Evolutionary conservation across 331 rosid genomes (phyloP).

Genomic region (Prunus yedoensis): DNA sequence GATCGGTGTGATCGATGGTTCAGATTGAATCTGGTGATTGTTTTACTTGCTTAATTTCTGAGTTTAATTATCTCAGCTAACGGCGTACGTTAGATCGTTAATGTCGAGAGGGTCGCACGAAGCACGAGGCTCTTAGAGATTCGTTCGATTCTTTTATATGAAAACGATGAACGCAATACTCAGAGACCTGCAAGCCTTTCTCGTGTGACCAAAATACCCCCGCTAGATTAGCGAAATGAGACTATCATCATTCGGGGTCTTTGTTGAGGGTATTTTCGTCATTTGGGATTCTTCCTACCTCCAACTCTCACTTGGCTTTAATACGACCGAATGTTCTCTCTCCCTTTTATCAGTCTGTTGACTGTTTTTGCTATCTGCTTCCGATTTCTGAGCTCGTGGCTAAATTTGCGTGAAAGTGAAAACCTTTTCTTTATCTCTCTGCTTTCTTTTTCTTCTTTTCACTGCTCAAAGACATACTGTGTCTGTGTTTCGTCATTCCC

Average conservation of each 20-base stretch:
- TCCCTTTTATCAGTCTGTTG: neutral
- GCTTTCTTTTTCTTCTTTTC: neutral
- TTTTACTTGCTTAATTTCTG: neutral
- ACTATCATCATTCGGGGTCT: neutral
- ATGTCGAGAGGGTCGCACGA: slow-evolving; percentile 17
- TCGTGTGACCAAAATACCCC: slow-evolving; percentile 11
- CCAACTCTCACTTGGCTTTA: slow-evolving; percentile 17
- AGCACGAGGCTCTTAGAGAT: slow-evolving; percentile 28
- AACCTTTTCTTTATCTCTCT: neutral
- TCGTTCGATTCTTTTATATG: slow-evolving; percentile 13
- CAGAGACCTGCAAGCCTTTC: slow-evolving; percentile 11
- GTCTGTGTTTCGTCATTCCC: neutral
- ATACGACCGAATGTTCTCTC: slow-evolving; percentile 26
- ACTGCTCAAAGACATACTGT: neutral
- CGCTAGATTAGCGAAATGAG: neutral
- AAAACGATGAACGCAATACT: slow-evolving; percentile 21
- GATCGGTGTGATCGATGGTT: neutral
- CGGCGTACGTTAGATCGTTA: slow-evolving; percentile 32
- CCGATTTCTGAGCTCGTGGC: slow-evolving; percentile 12
- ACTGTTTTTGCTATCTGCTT: neutral
- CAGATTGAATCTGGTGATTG: neutral
- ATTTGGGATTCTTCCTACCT: neutral
- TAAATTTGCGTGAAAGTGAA: neutral
- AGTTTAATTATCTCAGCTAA: neutral
- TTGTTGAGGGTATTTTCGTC: slow-evolving; percentile 21